phyloP scores from a whole-genome alignment of 2,329 filamentous ascomycete genomes.

The Phaeosphaeria sp. region DNA sequence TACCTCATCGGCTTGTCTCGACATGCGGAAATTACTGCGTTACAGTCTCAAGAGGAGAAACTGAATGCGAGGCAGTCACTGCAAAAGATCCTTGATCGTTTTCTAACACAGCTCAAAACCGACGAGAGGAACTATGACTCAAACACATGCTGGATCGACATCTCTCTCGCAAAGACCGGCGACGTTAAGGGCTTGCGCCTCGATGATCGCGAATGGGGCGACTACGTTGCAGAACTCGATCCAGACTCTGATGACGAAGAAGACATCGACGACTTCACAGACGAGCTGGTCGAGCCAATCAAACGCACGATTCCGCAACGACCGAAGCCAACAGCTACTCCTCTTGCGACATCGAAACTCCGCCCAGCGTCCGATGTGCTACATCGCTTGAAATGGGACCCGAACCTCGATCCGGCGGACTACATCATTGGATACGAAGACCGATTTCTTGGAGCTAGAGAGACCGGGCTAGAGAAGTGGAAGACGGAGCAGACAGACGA shows the following conservation, averaged over 20 bases:
- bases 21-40: not conserved
- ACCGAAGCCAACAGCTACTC: slow-evolving; percentile 19
- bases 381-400: slow-evolving; percentile 59
- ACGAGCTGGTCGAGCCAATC: slow-evolving; percentile 11
- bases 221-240: slow-evolving; percentile 53
- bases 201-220: slow-evolving; percentile 60
- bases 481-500: slow-evolving; percentile 62
- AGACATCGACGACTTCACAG: slow-evolving; percentile 24
- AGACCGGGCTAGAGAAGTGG: slow-evolving; percentile 58
- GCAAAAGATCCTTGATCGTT: slow-evolving; percentile 41
- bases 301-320: slow-evolving; percentile 26
- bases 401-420: slow-evolving; percentile 51
- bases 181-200: slow-evolving; percentile 52
- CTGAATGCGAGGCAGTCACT: slow-evolving; percentile 55
- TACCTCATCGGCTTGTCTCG: slow-evolving; percentile 66
- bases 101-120: slow-evolving; percentile 42
- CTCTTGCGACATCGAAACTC: slow-evolving; percentile 37
- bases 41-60: slow-evolving; percentile 45
- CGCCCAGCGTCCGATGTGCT: slow-evolving; percentile 54
- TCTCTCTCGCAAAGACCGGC: slow-evolving; percentile 36
- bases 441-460: slow-evolving; percentile 58
- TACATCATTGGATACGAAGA: slow-evolving; percentile 63
- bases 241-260: slow-evolving; percentile 47
- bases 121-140: slow-evolving; percentile 48
- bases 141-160: slow-evolving; percentile 43